A percentile compares a stretch with the other conserved stretches of the same genome.
Evolutionary conservation across 140 eudicot genomes (phyloP).

Genomic region (Stevia rebaudiana): DNA sequence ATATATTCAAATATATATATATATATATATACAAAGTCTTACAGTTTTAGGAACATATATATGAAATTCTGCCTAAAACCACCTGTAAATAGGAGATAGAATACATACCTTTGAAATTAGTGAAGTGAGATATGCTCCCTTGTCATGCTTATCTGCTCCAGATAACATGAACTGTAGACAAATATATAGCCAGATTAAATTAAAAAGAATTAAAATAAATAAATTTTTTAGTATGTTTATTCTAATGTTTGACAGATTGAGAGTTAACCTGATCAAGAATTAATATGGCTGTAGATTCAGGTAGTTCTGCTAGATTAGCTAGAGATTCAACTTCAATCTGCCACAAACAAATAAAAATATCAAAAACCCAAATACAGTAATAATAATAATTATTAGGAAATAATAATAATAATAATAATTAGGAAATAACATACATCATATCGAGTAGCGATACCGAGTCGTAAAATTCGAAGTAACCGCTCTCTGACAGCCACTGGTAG

Average conservation of each 20-base stretch:
- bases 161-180: conserved; percentile 76
- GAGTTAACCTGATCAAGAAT: conserved; percentile 74
- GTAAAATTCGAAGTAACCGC: conserved; percentile 70
- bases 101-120: conserved; percentile 55
- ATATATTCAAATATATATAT: not conserved
- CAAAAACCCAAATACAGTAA: not conserved
- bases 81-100: not conserved
- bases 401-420: not conserved
- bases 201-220: not conserved
- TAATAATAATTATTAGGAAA: not conserved
- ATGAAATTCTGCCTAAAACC: not conserved
- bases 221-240: no score
- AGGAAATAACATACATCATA: conserved; percentile 54
- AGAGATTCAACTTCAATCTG: conserved; percentile 66
- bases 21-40: not conserved
- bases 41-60: not conserved
- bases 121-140: conserved; percentile 58
- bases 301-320: conserved; percentile 54
- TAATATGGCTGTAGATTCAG: conserved; percentile 73
- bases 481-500: conserved; percentile 70
- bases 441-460: conserved; percentile 85
- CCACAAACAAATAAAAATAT: conserved; percentile 13
- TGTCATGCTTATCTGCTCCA: conserved; percentile 61
- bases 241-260: no score
- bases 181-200: not conserved